These are phyloP conservation scores for Apiospora rasikravindrae DNA, from an alignment of 2,329 filamentous ascomycete genomes.

Conservation along the genomic window DNA sequence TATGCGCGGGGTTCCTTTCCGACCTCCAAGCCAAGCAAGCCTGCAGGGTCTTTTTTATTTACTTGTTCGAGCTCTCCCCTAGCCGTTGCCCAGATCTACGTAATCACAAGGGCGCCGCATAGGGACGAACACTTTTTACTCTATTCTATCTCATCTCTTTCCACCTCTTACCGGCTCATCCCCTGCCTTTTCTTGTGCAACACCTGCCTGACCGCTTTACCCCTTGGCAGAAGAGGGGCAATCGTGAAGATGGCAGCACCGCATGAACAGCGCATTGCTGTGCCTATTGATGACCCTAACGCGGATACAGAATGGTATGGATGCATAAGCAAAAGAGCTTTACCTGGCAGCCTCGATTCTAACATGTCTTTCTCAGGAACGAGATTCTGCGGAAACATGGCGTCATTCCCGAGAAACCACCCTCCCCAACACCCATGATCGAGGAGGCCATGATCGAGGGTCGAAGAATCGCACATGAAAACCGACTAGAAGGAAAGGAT, in stretches of 20 bases:
- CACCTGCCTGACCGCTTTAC: not conserved
- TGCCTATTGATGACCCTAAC: constrained; percentile 93
- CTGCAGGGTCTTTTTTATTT: constrained; percentile 17
- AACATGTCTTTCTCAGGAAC: constrained; percentile 67
- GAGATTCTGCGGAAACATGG: constrained; percentile 97
- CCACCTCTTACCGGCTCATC: not conserved
- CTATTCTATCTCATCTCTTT: not conserved
- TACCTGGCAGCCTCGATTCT: not conserved
- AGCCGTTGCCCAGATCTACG: constrained; percentile 3
- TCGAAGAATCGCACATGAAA: constrained; percentile 83
- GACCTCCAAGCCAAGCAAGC: not conserved
- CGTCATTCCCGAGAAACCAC: constrained; percentile 96
- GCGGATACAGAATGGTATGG: constrained; percentile 94
- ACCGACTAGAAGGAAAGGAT: constrained; percentile 91
- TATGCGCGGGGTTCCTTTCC: not conserved
- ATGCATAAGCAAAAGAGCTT: not conserved
- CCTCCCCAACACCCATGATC: constrained; percentile 93
- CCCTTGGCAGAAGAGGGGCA: not conserved
- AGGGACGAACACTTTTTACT: not conserved
- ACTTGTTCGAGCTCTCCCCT: not conserved
- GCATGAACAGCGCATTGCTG: constrained; percentile 68
- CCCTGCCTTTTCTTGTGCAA: not conserved
- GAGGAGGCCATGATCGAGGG: constrained; percentile 92
- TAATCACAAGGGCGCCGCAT: not conserved
- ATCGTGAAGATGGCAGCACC: constrained; percentile 61